Percentiles rank a stretch among this genome's conserved stretches.
These are phyloP conservation scores for Neurospora africana DNA, from an alignment of 495 filamentous ascomycete species.

Conservation along the genomic window DNA sequence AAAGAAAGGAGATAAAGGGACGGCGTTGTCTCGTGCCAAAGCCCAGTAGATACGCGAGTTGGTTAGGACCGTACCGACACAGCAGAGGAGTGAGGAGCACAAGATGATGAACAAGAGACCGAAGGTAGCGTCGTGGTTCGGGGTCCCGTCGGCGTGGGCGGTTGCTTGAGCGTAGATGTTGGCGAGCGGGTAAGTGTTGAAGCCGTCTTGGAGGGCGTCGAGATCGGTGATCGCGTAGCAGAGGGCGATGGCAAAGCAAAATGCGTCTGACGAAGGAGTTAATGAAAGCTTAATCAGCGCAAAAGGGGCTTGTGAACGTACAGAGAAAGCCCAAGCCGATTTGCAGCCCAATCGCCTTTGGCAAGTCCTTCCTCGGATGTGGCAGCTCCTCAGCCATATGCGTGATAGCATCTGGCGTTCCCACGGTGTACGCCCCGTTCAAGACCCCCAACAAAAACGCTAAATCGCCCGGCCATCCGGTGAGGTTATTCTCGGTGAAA, in stretches of 20 bases:
- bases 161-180: slow-evolving; percentile 75
- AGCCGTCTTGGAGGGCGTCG: slow-evolving; percentile 42
- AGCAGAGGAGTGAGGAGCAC: slow-evolving; percentile 50
- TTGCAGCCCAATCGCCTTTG: slow-evolving; percentile 51
- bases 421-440: slow-evolving; percentile 78
- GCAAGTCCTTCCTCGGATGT: slow-evolving; percentile 51
- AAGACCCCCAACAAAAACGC: slow-evolving; percentile 74
- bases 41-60: slow-evolving; percentile 82
- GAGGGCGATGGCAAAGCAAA: slow-evolving; percentile 63
- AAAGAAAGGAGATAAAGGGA: slow-evolving; percentile 41
- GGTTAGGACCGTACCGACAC: slow-evolving; percentile 61
- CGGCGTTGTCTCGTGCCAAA: slow-evolving; percentile 62
- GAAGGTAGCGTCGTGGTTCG: slow-evolving; percentile 39
- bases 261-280: slow-evolving; percentile 34
- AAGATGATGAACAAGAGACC: slow-evolving; percentile 65
- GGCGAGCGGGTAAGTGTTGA: slow-evolving; percentile 60
- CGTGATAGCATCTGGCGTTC: slow-evolving; percentile 61
- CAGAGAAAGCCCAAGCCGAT: slow-evolving; percentile 42
- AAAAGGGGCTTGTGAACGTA: not conserved
- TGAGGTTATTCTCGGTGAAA: slow-evolving; percentile 50
- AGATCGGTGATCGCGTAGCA: slow-evolving; percentile 63
- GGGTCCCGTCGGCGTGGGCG: slow-evolving; percentile 26
- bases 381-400: slow-evolving; percentile 81
- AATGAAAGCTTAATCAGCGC: not conserved
- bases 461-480: slow-evolving; percentile 60